A percentile compares a stretch with the other conserved stretches of the same genome.
Conservation (phyloP, 495 filamentous ascomycete species). For the Pseudoneurospora amorphoporcata region DNA sequence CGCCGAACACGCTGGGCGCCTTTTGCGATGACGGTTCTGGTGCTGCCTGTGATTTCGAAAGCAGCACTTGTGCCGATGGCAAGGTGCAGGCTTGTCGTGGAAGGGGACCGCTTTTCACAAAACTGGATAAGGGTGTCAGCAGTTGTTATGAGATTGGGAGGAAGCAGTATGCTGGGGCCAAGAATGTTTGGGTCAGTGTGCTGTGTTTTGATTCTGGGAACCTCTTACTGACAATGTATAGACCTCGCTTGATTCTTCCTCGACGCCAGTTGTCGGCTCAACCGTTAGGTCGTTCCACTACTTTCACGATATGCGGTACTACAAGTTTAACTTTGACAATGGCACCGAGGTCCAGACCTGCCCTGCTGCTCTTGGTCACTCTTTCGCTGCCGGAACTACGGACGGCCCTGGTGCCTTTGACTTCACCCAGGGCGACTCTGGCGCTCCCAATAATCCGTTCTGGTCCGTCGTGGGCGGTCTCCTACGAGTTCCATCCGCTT, state of each 20-base stretch:
- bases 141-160: constrained; percentile 66
- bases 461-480: constrained; percentile 71
- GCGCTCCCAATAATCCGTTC: constrained; percentile 60
- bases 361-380: constrained; percentile 83
- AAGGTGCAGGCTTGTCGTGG: constrained; percentile 69
- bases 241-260: constrained; percentile 31
- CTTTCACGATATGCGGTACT: constrained; percentile 53
- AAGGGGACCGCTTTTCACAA: constrained; percentile 64
- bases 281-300: constrained; percentile 55
- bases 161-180: constrained; percentile 55
- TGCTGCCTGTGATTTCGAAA: constrained; percentile 52
- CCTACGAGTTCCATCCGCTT: constrained; percentile 56
- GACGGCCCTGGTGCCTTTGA: constrained; percentile 90
- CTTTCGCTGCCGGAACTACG: constrained; percentile 87
- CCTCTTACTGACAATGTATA: constrained; percentile 9
- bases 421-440: constrained; percentile 77
- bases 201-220: background rate
- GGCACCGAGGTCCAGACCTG: constrained; percentile 68
- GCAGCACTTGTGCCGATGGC: constrained; percentile 67
- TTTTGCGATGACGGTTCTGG: constrained; percentile 68
- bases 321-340: constrained; percentile 61
- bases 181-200: constrained; percentile 45
- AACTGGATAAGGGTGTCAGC: constrained; percentile 57
- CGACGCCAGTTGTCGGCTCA: constrained; percentile 35
- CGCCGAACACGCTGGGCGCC: constrained; percentile 78